phyloP scores from a whole-genome alignment of 1,284 basidiomycete species.

The Somion occarium region DNA sequence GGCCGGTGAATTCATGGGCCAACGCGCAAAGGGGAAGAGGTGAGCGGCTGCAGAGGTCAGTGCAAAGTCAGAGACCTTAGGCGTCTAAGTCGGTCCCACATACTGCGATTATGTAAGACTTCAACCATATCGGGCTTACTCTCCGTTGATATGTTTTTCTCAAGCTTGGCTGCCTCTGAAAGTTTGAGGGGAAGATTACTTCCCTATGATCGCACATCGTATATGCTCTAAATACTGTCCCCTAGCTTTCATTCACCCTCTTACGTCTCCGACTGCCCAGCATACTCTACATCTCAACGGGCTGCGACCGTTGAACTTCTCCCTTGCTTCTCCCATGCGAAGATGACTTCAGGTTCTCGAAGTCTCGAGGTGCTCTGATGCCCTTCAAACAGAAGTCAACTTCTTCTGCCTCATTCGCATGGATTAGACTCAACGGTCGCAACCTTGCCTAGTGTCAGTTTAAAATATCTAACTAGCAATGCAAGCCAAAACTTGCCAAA shows the following conservation, averaged over 20 bases:
- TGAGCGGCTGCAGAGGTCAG: conserved; percentile 2
- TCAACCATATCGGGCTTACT: not conserved
- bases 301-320: not conserved
- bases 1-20: conserved; percentile 12
- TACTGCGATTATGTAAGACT: not conserved
- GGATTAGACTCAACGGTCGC: not conserved
- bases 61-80: not conserved
- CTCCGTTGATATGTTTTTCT: not conserved
- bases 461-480: not conserved
- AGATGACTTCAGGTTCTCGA: not conserved
- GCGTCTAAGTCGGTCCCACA: not conserved
- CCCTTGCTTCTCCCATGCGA: not conserved
- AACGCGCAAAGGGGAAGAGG: conserved; percentile 16
- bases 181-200: no score
- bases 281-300: not conserved
- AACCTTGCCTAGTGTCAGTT: not conserved
- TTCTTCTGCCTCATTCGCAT: not conserved
- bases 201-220: not conserved
- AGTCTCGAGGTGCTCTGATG: not conserved
- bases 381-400: not conserved
- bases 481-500: not conserved
- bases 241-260: not conserved
- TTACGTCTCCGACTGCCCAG: not conserved
- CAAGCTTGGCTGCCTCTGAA: not conserved
- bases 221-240: not conserved